Evolutionary conservation across 768 basidiomycete species (phyloP), one percentile per base, ranked within the genome.

Genomic region (Nevesoporus exiguus): DNA sequence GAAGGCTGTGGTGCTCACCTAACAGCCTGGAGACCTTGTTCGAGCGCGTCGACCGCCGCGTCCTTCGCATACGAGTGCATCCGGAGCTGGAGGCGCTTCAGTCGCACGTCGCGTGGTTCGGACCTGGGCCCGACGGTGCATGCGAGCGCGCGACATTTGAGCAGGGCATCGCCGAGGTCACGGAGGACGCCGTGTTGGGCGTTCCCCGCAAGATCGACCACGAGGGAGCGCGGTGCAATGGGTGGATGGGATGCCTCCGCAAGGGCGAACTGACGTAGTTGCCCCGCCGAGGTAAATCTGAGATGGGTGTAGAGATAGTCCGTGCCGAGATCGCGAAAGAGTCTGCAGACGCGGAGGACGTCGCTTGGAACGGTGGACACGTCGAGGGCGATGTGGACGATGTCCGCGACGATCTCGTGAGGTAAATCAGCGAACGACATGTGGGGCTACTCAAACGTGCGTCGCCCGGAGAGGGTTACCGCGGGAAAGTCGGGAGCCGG

Each of bases 61-160:
- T 75, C 71, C 30, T 51, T 59, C 3, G 66, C 52, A 50, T 74
- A 76, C 11, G 78, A 74, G 57, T 78, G 71, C 59, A 79, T 66
- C 44, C 69, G 66, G 5, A 80, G 64, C 19, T 60, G 61, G 17
- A 79, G 55, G 37, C 31, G 49, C 22, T 73, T 66, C 31, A 79
- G 59, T 21, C 47, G 36, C 36, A 37, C 24, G 46, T 60, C 56
- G 39, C 21, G n/a, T n/a, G n/a, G n/a, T n/a, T n/a, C n/a, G n/a
- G n/a, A n/a, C n/a, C n/a, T n/a, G n/a, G n/a, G n/a, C n/a, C n/a
- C n/a, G n/a, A n/a, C n/a, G n/a, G n/a, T n/a, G n/a, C n/a, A n/a
- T 7, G 43, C 14, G 24, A 58, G 52, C 27, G 52, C 39, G 42
- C 52, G 47, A 40, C 68, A 73, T 29, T 66, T 66, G 37, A 51